Evolutionary conservation across 345 rosid genomes (phyloP).

Genomic region (Citrus sp.): DNA sequence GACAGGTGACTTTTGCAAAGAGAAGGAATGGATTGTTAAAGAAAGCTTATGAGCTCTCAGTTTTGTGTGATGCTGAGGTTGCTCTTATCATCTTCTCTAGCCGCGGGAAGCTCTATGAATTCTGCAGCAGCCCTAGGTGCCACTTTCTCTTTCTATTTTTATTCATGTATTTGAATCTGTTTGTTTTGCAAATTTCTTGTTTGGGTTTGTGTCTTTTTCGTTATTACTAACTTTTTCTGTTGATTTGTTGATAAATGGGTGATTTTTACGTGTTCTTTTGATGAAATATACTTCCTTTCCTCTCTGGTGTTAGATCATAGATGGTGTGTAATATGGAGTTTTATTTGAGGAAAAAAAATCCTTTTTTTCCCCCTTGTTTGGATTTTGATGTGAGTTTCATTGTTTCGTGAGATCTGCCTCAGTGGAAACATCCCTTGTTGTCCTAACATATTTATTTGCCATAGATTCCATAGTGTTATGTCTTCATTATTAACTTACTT

Average conservation of each 20-base stretch:
- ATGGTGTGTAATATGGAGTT: no score
- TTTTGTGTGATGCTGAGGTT: slow-evolving; percentile 48
- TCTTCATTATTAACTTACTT: not conserved
- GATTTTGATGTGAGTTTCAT: not conserved
- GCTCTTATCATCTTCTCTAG: slow-evolving; percentile 69
- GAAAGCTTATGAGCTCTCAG: slow-evolving; percentile 47
- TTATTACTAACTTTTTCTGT: not conserved
- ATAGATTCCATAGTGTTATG: no score
- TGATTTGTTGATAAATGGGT: not conserved
- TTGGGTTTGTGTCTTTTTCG: not conserved
- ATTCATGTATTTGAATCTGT: not conserved
- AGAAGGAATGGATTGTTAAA: slow-evolving; percentile 50
- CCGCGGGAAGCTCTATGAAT: slow-evolving; percentile 64
- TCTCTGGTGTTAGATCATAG: not conserved
- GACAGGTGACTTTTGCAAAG: slow-evolving; percentile 51
- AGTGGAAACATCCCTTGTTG: not conserved
- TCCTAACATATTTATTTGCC: not conserved
- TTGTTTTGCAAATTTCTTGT: not conserved
- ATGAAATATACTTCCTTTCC: not conserved
- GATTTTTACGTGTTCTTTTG: not conserved
- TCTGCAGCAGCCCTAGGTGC: slow-evolving; percentile 56
- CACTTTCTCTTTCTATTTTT: not conserved
- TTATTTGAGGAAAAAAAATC: no score
- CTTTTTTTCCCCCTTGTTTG: not conserved
- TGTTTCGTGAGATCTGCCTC: not conserved